Evolutionary conservation across 2,329 filamentous ascomycete genomes (phyloP).

Genomic region (Colletotrichum tabaci): DNA sequence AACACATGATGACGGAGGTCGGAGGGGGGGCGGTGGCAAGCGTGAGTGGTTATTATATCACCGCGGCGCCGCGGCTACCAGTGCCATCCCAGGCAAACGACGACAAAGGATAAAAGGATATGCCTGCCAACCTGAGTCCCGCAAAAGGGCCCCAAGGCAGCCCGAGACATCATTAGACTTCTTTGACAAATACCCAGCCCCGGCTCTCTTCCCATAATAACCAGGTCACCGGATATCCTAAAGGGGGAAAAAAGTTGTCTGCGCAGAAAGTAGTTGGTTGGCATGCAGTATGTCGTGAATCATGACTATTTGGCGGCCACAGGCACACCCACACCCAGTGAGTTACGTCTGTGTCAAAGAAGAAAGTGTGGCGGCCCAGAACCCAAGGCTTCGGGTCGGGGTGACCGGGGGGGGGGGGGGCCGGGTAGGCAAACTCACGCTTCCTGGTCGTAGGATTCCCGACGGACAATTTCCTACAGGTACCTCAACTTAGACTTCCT

Average conservation of each 20-base stretch:
- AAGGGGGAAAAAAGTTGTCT: not conserved
- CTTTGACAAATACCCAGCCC: constrained; percentile 42
- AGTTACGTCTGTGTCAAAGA: constrained; percentile 33
- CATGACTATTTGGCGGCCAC: constrained; percentile 30
- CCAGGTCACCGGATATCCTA: not conserved
- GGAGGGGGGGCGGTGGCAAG: constrained; percentile 22
- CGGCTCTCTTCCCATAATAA: constrained; percentile 14
- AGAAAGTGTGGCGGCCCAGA: constrained; percentile 42
- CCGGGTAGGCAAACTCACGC: no score
- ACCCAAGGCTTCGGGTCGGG: constrained; percentile 41
- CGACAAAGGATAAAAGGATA: constrained; percentile 41
- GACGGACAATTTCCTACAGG: constrained; percentile 8
- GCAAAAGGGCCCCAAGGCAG: constrained; percentile 16
- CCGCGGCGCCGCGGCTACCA: constrained; percentile 29
- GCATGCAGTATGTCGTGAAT: constrained; percentile 33
- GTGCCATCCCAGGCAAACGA: constrained; percentile 36
- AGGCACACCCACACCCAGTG: constrained; percentile 12
- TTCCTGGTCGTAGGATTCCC: constrained; percentile 21
- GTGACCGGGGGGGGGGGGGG: constrained; percentile 21
- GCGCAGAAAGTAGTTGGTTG: not conserved
- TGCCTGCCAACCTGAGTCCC: constrained; percentile 36
- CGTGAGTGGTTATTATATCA: constrained; percentile 39
- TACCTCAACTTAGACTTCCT: not conserved
- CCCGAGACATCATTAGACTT: constrained; percentile 42
- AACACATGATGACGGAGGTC: constrained; percentile 25